Evolutionary conservation across 768 basidiomycete genomes (phyloP).

Genomic region (Pleurotus sapidus): DNA sequence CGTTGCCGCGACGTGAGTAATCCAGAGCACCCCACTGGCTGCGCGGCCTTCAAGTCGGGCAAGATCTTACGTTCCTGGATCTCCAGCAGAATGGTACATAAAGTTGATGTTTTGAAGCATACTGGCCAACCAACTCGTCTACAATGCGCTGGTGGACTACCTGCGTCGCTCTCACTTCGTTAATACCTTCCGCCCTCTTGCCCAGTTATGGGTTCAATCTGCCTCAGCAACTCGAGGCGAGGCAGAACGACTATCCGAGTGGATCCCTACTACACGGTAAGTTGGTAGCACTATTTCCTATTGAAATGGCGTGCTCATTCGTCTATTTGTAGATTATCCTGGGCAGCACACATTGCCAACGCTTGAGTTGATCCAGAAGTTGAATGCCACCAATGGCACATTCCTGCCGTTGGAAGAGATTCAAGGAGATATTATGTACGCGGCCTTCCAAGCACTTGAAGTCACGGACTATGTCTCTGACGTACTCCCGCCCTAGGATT

Average conservation of each 20-base stretch:
- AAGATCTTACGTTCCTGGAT: too few species aligned
- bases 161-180: not conserved
- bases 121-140: too few species aligned
- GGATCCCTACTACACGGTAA: not conserved
- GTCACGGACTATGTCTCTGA: too few species aligned
- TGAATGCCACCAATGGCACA: constrained; percentile 3
- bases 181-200: not conserved
- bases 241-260: not conserved
- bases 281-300: not conserved
- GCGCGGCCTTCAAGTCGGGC: too few species aligned
- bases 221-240: not conserved
- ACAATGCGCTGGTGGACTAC: constrained; percentile 4
- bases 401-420: not conserved
- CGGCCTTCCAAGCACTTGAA: too few species aligned
- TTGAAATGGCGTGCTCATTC: not conserved
- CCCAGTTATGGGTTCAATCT: not conserved
- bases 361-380: not conserved
- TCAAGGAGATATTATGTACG: constrained; percentile 2
- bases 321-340: not conserved
- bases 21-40: too few species aligned
- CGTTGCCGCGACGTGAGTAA: too few species aligned
- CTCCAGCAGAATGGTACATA: too few species aligned
- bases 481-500: not conserved
- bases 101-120: too few species aligned
- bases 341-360: not conserved